phyloP scores from a whole-genome alignment of 495 filamentous ascomycete species.

The Terfezia boudieri region DNA sequence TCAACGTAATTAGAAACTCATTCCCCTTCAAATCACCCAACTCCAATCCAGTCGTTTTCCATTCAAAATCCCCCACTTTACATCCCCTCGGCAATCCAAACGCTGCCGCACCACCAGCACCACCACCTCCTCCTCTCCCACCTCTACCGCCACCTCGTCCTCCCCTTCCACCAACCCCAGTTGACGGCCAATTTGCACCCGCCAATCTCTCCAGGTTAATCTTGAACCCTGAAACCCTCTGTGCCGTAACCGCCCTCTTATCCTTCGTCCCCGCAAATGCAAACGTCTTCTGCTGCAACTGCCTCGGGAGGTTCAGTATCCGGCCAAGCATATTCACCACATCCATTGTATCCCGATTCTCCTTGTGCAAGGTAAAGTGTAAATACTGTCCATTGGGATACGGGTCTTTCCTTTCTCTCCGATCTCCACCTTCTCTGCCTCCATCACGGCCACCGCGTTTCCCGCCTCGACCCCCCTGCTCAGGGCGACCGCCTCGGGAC shows the following conservation, averaged over 20 bases:
- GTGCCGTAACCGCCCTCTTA: slow-evolving; percentile 64
- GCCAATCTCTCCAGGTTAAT: slow-evolving; percentile 40
- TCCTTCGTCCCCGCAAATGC: slow-evolving; percentile 90
- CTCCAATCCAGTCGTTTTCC: slow-evolving; percentile 42
- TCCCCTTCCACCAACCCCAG: neutral
- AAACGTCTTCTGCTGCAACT: slow-evolving; percentile 37
- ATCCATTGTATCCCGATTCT: slow-evolving; percentile 98
- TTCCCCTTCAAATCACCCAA: slow-evolving; percentile 74
- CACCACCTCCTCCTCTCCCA: neutral
- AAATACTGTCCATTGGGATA: slow-evolving; percentile 39
- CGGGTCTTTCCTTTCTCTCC: slow-evolving; percentile 29
- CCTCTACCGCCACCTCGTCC: neutral
- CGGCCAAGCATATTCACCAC: slow-evolving; percentile 49
- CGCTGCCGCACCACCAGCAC: neutral
- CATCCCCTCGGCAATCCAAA: slow-evolving; percentile 32
- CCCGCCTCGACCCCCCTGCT: slow-evolving; percentile 8
- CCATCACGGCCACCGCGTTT: slow-evolving; percentile 17
- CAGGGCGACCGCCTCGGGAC: slow-evolving; percentile 7
- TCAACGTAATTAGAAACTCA: slow-evolving; percentile 73
- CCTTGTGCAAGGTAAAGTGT: slow-evolving; percentile 89
- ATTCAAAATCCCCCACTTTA: slow-evolving; percentile 54
- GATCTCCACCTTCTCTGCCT: slow-evolving; percentile 15
- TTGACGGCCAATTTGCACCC: slow-evolving; percentile 27
- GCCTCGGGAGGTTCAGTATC: slow-evolving; percentile 33
- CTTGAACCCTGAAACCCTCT: slow-evolving; percentile 52